These are phyloP conservation scores for Phaeosphaeria sp. DNA, from an alignment of 2,329 filamentous ascomycete species.

Conservation along the genomic window DNA sequence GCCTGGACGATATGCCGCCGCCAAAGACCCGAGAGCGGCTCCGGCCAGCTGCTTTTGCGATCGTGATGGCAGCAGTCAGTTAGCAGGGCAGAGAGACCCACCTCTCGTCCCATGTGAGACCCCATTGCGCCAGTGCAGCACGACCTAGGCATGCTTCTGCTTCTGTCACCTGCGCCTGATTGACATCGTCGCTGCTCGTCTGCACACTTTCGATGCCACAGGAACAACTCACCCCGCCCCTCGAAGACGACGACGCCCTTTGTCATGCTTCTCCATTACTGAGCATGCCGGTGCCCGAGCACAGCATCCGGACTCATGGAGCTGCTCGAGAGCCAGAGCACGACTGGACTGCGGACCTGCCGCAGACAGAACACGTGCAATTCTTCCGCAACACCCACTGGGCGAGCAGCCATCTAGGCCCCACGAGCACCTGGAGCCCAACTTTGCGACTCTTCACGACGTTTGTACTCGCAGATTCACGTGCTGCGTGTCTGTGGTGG, in stretches of 20 bases:
- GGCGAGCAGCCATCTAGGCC: slow-evolving; percentile 34
- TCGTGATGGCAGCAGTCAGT: neutral
- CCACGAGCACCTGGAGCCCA: slow-evolving; percentile 30
- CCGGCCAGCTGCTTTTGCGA: neutral
- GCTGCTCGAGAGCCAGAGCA: too few species aligned
- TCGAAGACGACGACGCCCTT: slow-evolving; percentile 15
- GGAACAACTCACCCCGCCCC: slow-evolving; percentile 19
- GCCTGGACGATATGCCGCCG: too few species aligned
- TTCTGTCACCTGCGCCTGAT: neutral
- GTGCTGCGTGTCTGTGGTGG: slow-evolving; percentile 45
- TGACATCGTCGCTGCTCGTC: neutral
- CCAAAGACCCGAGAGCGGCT: neutral
- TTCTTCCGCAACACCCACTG: slow-evolving; percentile 42
- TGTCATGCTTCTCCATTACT: slow-evolving; percentile 5
- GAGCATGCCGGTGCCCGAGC: slow-evolving; percentile 6
- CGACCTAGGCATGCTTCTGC: neutral
- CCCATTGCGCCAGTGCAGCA: neutral
- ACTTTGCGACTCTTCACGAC: slow-evolving; percentile 39
- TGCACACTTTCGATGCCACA: neutral
- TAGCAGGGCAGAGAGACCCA: neutral
- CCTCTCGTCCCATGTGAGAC: neutral
- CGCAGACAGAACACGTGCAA: slow-evolving; percentile 39
- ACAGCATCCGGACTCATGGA: neutral
- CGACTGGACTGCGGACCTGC: slow-evolving; percentile 41
- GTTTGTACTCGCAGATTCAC: slow-evolving; percentile 41